These are phyloP conservation scores for Zizania palustris DNA, from an alignment of 202 grass and related monocot species.

Conservation along the genomic window DNA sequence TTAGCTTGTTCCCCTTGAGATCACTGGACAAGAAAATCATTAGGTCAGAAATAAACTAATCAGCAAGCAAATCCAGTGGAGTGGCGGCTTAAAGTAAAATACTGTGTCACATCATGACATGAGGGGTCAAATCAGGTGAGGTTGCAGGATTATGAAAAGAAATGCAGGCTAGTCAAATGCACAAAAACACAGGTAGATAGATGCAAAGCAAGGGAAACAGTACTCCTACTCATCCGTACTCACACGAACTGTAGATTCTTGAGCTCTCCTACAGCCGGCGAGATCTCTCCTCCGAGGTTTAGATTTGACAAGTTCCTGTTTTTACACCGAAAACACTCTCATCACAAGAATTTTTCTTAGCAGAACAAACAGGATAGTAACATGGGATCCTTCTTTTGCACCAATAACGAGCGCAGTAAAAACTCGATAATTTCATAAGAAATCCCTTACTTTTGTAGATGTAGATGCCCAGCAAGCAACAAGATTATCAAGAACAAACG, in stretches of 20 bases:
- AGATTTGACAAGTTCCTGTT: slow-evolving; percentile 95
- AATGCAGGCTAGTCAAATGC: slow-evolving; percentile 45
- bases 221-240: slow-evolving; percentile 22
- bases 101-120: slow-evolving; percentile 59
- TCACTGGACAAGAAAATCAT: slow-evolving; percentile 73
- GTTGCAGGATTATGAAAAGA: slow-evolving; percentile 26
- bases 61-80: slow-evolving; percentile 25
- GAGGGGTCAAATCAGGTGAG: slow-evolving; percentile 48
- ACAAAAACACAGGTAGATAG: slow-evolving; percentile 52
- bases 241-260: slow-evolving; percentile 80
- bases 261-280: slow-evolving; percentile 74
- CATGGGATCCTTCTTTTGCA: not conserved
- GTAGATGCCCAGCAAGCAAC: not conserved
- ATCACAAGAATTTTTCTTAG: slow-evolving; percentile 24
- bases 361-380: not conserved
- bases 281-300: slow-evolving; percentile 98
- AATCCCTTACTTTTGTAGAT: not conserved
- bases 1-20: slow-evolving; percentile 86
- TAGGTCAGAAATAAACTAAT: slow-evolving; percentile 61
- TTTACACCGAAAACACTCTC: slow-evolving; percentile 23
- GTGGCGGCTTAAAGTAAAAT: slow-evolving; percentile 43
- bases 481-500: not conserved
- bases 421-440: not conserved
- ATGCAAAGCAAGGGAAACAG: slow-evolving; percentile 26
- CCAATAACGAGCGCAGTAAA: not conserved